phyloP scores from a whole-genome alignment of 352 stramenopile genomes.

The Phytophthora meadii region DNA sequence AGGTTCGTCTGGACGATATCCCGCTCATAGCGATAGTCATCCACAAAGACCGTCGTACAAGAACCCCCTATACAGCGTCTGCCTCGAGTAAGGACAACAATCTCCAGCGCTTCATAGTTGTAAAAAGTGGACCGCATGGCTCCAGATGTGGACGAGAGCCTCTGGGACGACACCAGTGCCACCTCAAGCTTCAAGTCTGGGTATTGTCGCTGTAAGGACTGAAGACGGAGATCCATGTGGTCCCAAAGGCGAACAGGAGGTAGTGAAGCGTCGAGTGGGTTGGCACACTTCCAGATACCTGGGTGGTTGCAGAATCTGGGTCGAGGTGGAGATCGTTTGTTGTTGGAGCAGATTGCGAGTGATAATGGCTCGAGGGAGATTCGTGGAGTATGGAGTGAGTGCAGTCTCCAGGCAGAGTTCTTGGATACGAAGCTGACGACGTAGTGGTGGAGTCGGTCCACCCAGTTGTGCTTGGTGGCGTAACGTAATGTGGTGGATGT shows the following conservation, averaged over 20 bases:
- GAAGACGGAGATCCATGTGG: conserved; percentile 40
- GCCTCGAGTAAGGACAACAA: conserved; percentile 42
- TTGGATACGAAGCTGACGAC: conserved; percentile 21
- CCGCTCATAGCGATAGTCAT: conserved; percentile 67
- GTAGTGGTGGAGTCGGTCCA: conserved; percentile 51
- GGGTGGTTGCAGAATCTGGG: conserved; percentile 37
- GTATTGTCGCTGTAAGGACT: conserved; percentile 28
- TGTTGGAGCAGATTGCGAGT: conserved; percentile 11
- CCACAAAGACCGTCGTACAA: conserved; percentile 46
- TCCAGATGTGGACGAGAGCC: conserved; percentile 17
- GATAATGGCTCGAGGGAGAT: not conserved
- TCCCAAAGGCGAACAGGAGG: conserved; percentile 34
- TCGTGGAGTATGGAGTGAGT: conserved; percentile 33
- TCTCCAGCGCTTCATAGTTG: conserved; percentile 32
- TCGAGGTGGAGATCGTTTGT: conserved; percentile 9
- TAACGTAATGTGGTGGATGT: conserved; percentile 13
- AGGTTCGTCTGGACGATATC: conserved; percentile 44
- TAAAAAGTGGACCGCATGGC: conserved; percentile 14
- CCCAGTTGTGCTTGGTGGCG: conserved; percentile 44
- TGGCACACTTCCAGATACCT: conserved; percentile 37
- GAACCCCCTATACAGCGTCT: conserved; percentile 16
- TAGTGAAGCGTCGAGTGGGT: conserved; percentile 23
- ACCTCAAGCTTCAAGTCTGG: conserved; percentile 39
- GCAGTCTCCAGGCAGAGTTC: conserved; percentile 29
- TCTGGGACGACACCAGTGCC: conserved; percentile 26